Evolutionary conservation across 2,329 filamentous ascomycete species (phyloP), one percentile per base, ranked within the genome.

Genomic region (Xylaria digitata): DNA sequence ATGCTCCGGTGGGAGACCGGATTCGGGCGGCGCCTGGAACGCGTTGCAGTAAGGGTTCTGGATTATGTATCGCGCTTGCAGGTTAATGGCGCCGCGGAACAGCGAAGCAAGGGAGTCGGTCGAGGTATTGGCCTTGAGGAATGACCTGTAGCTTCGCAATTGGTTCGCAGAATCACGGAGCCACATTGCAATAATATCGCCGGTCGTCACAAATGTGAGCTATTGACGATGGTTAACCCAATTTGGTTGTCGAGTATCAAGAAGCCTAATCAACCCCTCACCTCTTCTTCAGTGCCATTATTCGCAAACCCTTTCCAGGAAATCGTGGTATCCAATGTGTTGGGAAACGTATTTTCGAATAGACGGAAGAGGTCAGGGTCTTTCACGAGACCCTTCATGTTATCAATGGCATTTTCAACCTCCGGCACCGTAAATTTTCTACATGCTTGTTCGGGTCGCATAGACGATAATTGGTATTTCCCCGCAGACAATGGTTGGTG

Each of bases 141-240:
- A 76, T 1, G 89, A 83, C 59, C 90, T 85, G 78, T 94, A 94
- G 43, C 89, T 90, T 72, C 92, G 90, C 79, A 94, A 85, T 77
- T 94, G 91, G 78, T 94, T 93, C 52, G 90, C 88, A 60, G 92
- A 96, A 78, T 98, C 94, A 53, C 95, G 89, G 59, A 97, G 82
- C 95, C 95, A 98, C 80, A 97, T 94, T 0, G 95, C 94, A 72
- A 96, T 90, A 77, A 97, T 97, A 74, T 96, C 93, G 34, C 93
- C 93, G 0, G 93, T 96, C 40, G 94, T 92, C 67, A 94, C 88
- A 76, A 94, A 95, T 57, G 89, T 90, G 71, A 95, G 90, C 66
- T 88, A 56, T 59, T 19, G 11, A n/a, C 11, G 26, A 59, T 32
- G 23, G 6, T 56, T 73, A 71, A 87, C 87, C 71, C 87, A 85